Base-by-base conservation (phyloP, 2,329 filamentous ascomycete genomes). In the Phialophora tarda region DNA sequence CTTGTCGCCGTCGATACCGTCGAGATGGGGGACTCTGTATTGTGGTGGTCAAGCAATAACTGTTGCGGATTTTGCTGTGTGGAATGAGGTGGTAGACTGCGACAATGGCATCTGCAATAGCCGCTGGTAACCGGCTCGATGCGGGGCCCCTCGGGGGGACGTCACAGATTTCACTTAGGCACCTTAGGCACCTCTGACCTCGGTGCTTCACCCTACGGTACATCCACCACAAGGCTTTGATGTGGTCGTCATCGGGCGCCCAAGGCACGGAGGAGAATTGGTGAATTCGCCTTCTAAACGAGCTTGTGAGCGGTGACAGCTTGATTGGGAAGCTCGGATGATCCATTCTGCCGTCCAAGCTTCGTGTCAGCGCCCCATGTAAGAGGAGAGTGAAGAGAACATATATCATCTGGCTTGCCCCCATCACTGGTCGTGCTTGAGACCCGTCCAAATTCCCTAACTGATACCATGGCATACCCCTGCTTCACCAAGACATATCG, bases 401-500 rank as follows among this genome's bases (percentile, higher is more conserved):
- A n/a, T 44, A 44, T n/a, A 44, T 44, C 38, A 44, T n/a, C 38
- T 44, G 5, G 38, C 6, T 17, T 44, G 38, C 14, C 38, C 38
- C 17, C 38, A 44, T 3, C 38, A 21, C 38, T n/a, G 38, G 38
- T n/a, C 38, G 17, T 44, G 38, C 17, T 44, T 8, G 6, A 44
- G 17, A 7, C 38, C 17, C 17, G 48, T 26, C 1, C 21, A 4
- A 23, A 26, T 51, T 11, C 21, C 21, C 3, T 11, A 11, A 12
- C 3, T 28, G 21, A 28, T 26, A 51, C 24, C 51, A 67, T 67
- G 65, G 30, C 51, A 47, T 58, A 48, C 11, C 61, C 66, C 78
- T 83, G 32, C 59, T 72, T 11, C 69, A 80, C 78, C n/a, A 75
- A 74, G 26, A 73, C 70, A 17, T 71, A 69, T 5, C 77, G 81